Percentiles rank a stretch among this genome's conserved stretches.
Evolutionary conservation across 495 filamentous ascomycete genomes (phyloP).

Genomic region (Lepidopterella palustris): DNA sequence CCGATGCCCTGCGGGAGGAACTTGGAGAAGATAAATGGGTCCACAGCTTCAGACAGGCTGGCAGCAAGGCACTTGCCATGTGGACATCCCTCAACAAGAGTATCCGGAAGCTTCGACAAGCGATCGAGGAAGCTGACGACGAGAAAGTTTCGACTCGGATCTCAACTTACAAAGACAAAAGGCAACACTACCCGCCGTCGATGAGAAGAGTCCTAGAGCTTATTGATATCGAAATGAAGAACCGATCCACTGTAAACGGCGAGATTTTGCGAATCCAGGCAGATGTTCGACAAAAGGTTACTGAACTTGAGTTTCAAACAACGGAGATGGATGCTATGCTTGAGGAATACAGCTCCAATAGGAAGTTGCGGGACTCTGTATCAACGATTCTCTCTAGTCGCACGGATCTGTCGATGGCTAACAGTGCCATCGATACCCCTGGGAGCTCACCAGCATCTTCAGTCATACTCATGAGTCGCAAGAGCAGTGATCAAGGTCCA

Average conservation of each 20-base stretch:
- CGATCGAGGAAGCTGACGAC: slow-evolving; percentile 64
- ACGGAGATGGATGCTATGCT: slow-evolving; percentile 64
- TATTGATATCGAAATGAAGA: slow-evolving; percentile 86
- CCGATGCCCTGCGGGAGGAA: slow-evolving; percentile 77
- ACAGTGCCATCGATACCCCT: slow-evolving; percentile 70
- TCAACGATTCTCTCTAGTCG: slow-evolving; percentile 70
- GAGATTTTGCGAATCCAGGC: slow-evolving; percentile 79
- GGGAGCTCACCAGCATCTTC: slow-evolving; percentile 89
- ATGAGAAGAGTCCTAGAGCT: slow-evolving; percentile 85
- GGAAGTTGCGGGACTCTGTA: slow-evolving; percentile 85
- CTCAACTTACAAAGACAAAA: slow-evolving; percentile 92
- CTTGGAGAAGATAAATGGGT: slow-evolving; percentile 95
- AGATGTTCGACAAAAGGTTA: slow-evolving; percentile 74
- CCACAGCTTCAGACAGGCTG: slow-evolving; percentile 87
- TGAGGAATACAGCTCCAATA: slow-evolving; percentile 66
- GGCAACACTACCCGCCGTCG: slow-evolving; percentile 87
- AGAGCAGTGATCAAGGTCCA: slow-evolving; percentile 31
- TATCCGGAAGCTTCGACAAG: slow-evolving; percentile 73
- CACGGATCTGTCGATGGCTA: slow-evolving; percentile 69
- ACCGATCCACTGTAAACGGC: slow-evolving; percentile 87
- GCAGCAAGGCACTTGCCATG: slow-evolving; percentile 87
- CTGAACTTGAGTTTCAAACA: slow-evolving; percentile 67
- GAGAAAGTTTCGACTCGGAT: slow-evolving; percentile 71
- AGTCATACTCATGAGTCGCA: slow-evolving; percentile 47
- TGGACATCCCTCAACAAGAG: slow-evolving; percentile 85